Percentiles rank a stretch among this genome's conserved stretches.
phyloP scores from a whole-genome alignment of 768 basidiomycete species.

The Kondoa subrosea region DNA sequence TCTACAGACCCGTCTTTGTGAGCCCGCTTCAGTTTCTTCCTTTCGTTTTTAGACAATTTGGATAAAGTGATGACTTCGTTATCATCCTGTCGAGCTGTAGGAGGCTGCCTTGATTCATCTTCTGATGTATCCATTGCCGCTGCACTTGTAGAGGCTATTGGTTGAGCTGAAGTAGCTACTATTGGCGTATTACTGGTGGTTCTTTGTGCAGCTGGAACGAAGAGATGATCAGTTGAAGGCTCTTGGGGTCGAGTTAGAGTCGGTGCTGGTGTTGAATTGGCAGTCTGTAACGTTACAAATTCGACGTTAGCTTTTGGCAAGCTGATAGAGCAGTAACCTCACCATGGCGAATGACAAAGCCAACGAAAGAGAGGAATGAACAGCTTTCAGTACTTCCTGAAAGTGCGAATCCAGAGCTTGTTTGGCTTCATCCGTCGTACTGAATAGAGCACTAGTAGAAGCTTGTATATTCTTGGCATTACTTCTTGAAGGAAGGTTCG shows the following conservation, averaged over 20 bases:
- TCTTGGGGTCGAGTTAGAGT: not conserved
- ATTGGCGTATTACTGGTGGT: not conserved
- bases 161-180: not conserved
- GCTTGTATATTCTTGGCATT: not conserved
- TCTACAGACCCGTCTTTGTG: not conserved
- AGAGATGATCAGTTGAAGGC: not conserved
- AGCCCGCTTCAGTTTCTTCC: not conserved
- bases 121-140: not conserved
- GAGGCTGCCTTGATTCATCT: not conserved
- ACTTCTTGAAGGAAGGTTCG: too few species aligned
- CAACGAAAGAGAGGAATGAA: not conserved
- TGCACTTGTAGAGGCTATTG: not conserved
- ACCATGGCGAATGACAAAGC: not conserved
- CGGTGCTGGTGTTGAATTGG: not conserved
- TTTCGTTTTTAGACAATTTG: not conserved
- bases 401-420: not conserved
- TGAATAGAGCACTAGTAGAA: not conserved
- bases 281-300: not conserved
- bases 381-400: not conserved
- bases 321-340: not conserved
- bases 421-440: not conserved
- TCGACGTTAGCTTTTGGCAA: not conserved
- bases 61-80: not conserved
- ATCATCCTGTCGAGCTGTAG: not conserved
- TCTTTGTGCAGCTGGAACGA: not conserved